Base-by-base conservation (phyloP, 495 filamentous ascomycete species). In the Penicillium tannophilum region DNA sequence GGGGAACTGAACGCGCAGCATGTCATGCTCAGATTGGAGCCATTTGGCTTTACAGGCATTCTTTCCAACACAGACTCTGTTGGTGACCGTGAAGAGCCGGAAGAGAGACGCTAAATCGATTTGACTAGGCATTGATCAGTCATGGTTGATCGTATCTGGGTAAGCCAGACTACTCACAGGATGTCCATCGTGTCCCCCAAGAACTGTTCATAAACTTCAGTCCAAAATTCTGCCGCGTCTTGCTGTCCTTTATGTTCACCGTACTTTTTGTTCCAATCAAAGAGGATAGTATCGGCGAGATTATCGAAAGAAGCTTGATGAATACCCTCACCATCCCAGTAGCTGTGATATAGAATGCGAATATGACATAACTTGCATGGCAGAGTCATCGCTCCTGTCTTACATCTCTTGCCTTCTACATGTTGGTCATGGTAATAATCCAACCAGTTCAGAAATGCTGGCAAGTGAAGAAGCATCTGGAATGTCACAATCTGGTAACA, bases 401-500 rank as follows among this genome's bases (percentile, higher is more conserved):
- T 41, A n/a, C 39, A 41, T 4, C 1, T 8, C 39, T 17, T 4
- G 4, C 2, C 1, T 17, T n/a, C 39, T 3, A 4, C 4, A 17
- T 41, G 39, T 41, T 41, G 39, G 6, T 41, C 14, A 17, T 5
- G 5, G 17, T 41, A 41, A 41, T 41, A 41, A 17, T 16, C 39
- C 8, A 79, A 30, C 69, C 71, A 82, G 24, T 76, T 71, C 14
- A 76, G 36, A 14, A 83, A 59, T 4, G 67, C 48, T 1, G 77
- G 75, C 0, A 61, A 59, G 63, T 82, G 78, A 8, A 82, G 56
- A 19, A 82, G 66, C n/a, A 72, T 54, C 48, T 74, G 64, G 12
- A 80, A 57, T 14, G 70, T 61, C 30, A 63, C 67, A 60, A 80
- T 77, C 16, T 76, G 68, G 63, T 82, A 83, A 63, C 79, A 81